Evolutionary conservation across 129 eudicot species (phyloP), one percentile per base, ranked within the genome.

Genomic region (Mikania micrantha): DNA sequence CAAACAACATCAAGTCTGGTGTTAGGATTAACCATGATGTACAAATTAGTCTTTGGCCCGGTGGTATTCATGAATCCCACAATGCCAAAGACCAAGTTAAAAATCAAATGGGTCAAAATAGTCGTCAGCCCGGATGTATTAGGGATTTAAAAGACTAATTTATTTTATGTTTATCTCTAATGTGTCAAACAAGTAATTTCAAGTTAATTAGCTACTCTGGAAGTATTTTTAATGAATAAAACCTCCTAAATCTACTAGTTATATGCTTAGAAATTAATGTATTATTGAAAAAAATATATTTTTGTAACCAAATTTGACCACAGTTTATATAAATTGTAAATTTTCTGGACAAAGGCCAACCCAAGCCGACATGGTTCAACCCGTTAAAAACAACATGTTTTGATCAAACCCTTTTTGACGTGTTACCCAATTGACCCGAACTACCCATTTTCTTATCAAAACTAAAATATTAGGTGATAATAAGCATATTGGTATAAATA

Each of bases 271-370:
- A 38, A 20, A 4, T 20, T 36, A 60, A 31, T 9, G 28, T 38
- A 21, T 36, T 62, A 38, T 15, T 19, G 25, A 35, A 9, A 39
- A 21, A 17, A 10, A 17, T 19, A 36, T 12, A 17, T 19, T 9
- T 38, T 20, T 35, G 48, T 36, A 20, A 62, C 20, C 16, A 16
- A 16, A 60, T 60, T 35, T 10, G 28, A 60, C 66, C 35, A 16
- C 7, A 4, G 19, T 25, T 25, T 27, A 66, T 15, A 9, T 3
- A 16, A 31, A 6, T 8, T 7, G 5, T 15, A 45, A 19, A 15
- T 4, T 54, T 28, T 66, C 19, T 47, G 44, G 71, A 17, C 71
- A 66, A 47, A 66, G 71, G 20, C 21, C 44, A 17, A 42, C 71
- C 41, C 19, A 29, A 31, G 10, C 36, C 36, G 35, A 47, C 59